Base-by-base conservation (phyloP, 495 filamentous ascomycete species). In the Hypoxylon rickii region DNA sequence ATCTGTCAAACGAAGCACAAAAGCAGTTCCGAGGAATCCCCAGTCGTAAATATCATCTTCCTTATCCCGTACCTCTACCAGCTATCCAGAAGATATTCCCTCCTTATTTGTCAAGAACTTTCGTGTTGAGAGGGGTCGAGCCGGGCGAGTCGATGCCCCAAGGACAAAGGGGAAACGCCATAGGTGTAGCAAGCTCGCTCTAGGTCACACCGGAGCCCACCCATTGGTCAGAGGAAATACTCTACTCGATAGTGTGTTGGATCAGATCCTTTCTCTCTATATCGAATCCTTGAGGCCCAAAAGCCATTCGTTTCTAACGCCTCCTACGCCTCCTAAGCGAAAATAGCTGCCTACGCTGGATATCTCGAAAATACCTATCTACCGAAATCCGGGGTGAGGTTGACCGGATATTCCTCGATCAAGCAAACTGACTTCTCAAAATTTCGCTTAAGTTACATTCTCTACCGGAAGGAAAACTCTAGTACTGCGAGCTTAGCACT, bases 201-300 rank as follows among this genome's bases (percentile, higher is more conserved):
- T 21, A 50, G 26, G 49, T 36, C 50, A 64, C 50, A 44, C 29
- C 44, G 21, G 55, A 46, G 24, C 20, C 19, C 39, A 41, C 40
- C n/a, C 26, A 64, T 64, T 64, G 60, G 60, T 29, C 16, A 37
- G 22, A 21, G 39, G 44, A 47, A 51, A 44, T 55, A 36, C 33
- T 51, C 39, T 54, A 46, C 37, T 47, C 32, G 40, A 59, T 58
- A 51, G 44, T 48, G 51, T 55, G 44, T 64, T 59, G 55, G 55
- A 44, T 48, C 51, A 42, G 59, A 55, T 21, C 3, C 32, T 53
- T 50, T 51, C 43, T 31, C 45, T 24, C 43, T 33, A 39, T 36
- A 42, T 63, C 48, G 43, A 53, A 49, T 42, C 53, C 48, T 45
- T 57, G 24, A 17, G 37, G 39, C 33, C 44, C 44, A 20, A 26